These are phyloP conservation scores for Dendryphion nanum DNA, from an alignment of 2,329 filamentous ascomycete genomes.

Conservation along the genomic window DNA sequence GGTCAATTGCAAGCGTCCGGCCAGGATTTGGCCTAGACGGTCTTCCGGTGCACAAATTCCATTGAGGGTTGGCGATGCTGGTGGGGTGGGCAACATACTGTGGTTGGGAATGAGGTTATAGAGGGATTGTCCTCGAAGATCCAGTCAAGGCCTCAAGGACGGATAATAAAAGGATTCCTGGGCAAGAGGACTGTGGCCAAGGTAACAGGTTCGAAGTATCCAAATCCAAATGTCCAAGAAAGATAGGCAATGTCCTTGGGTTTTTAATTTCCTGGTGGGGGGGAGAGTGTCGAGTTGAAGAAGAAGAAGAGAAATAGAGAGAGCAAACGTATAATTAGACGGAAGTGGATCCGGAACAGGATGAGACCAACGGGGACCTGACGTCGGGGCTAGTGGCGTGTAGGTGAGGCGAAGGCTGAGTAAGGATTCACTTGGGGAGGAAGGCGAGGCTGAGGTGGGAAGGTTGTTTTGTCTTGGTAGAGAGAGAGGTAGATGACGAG, in stretches of 20 bases:
- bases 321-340: no score
- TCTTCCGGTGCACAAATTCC: slow-evolving; percentile 66
- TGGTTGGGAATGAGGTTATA: slow-evolving; percentile 6
- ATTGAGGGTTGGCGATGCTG: slow-evolving; percentile 48
- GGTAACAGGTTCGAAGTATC: slow-evolving; percentile 7
- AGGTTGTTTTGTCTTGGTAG: neutral
- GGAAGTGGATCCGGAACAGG: slow-evolving; percentile 13
- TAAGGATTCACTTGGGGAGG: slow-evolving; percentile 4
- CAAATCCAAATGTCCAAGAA: no score
- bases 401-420: slow-evolving; percentile 5
- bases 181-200: no score
- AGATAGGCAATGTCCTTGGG: no score
- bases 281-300: no score
- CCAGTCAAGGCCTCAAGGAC: slow-evolving; percentile 43
- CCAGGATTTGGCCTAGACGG: slow-evolving; percentile 79
- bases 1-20: slow-evolving; percentile 78
- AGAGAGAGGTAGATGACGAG: neutral
- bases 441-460: slow-evolving; percentile 1
- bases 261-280: no score
- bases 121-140: slow-evolving; percentile 36
- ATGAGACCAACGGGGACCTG: slow-evolving; percentile 9
- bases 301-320: no score
- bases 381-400: slow-evolving; percentile 8
- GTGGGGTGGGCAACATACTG: slow-evolving; percentile 52
- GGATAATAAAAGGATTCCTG: slow-evolving; percentile 18